Conservation (phyloP, 208 protist genomes). For the Wallacemonas rigidus region DNA sequence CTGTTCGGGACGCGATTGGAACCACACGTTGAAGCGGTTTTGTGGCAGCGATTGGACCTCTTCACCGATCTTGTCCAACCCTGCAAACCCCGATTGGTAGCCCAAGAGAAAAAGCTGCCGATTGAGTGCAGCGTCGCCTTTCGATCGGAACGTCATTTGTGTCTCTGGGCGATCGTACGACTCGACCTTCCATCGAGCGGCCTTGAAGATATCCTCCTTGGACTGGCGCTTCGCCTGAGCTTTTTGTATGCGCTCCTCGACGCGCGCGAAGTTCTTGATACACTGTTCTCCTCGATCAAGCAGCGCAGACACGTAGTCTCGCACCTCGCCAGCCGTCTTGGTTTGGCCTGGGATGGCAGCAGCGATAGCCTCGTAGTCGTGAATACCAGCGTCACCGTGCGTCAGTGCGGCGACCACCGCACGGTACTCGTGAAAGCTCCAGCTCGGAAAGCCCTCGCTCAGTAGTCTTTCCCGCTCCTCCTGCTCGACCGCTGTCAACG, state of each 20-base stretch:
- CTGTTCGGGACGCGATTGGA: slow-evolving; percentile 52
- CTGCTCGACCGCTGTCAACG: slow-evolving; percentile 67
- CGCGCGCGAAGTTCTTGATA: slow-evolving; percentile 56
- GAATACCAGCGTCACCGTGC: slow-evolving; percentile 51
- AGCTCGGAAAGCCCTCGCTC: slow-evolving; percentile 74
- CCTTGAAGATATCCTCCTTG: slow-evolving; percentile 56
- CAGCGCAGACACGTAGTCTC: slow-evolving; percentile 78
- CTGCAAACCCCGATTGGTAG: slow-evolving; percentile 69
- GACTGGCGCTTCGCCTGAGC: slow-evolving; percentile 39
- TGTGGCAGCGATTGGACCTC: slow-evolving; percentile 58
- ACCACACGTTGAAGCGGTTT: slow-evolving; percentile 86
- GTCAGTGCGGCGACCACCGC: slow-evolving; percentile 47
- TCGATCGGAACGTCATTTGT: slow-evolving; percentile 53
- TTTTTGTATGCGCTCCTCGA: slow-evolving; percentile 63
- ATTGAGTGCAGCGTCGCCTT: slow-evolving; percentile 50
- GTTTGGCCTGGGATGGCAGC: slow-evolving; percentile 20
- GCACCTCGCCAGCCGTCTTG: slow-evolving; percentile 80
- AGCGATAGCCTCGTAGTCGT: slow-evolving; percentile 66
- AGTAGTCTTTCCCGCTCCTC: slow-evolving; percentile 83
- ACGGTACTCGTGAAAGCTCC: slow-evolving; percentile 72
- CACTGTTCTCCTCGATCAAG: slow-evolving; percentile 77
- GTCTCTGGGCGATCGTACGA: slow-evolving; percentile 63
- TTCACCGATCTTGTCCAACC: slow-evolving; percentile 35
- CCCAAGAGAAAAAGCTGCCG: slow-evolving; percentile 72
- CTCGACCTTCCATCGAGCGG: slow-evolving; percentile 86